Evolutionary conservation across 1,139 yeast genomes (phyloP), one percentile per base, ranked within the genome.

Genomic region (Pneumocystis oryctolagi): DNA sequence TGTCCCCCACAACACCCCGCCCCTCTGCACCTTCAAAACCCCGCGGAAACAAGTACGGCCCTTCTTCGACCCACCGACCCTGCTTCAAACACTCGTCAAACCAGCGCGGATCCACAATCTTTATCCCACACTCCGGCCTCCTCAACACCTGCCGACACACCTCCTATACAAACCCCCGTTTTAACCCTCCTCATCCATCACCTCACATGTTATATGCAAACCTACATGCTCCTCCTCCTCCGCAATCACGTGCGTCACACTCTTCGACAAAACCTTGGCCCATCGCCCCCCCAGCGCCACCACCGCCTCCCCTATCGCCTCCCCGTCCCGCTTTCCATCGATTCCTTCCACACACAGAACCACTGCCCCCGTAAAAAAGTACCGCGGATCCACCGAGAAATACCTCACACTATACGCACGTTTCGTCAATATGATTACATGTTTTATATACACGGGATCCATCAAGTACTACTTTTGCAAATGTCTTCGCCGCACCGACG

Each of bases 211-310:
- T 34, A 79, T 71, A 67, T 81, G 82, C 9, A 74, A 70, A n/a
- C n/a, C n/a, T n/a, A n/a, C n/a, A n/a, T n/a, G n/a, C n/a, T n/a
- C n/a, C n/a, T n/a, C n/a, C n/a, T n/a, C n/a, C n/a, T n/a, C n/a
- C 0, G 95, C 81, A 18, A 90, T 76, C 61, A 89, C 77, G 76
- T 90, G 97, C 0, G 97, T 88, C 1, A 95, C 87, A 66, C 80
- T 80, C 62, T 80, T 79, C 9, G 88, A 83, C 42, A 89, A 73
- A n/a, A 79, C 78, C 64, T 84, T 85, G 63, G 82, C 75, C 70
- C 77, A 84, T 61, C 80, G 81, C 0, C 96, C 97, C 0, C 96
- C 97, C 67, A 87, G 78, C 0, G 87, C 85, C 39, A 80, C 73
- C 0, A 86, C 84, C 0, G 85, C 88, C 3, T 83, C 87, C 67